Percentiles rank a stretch among this genome's conserved stretches.
Conservation (phyloP, 306 rosid genomes). For the Vachellia collinsii region DNA sequence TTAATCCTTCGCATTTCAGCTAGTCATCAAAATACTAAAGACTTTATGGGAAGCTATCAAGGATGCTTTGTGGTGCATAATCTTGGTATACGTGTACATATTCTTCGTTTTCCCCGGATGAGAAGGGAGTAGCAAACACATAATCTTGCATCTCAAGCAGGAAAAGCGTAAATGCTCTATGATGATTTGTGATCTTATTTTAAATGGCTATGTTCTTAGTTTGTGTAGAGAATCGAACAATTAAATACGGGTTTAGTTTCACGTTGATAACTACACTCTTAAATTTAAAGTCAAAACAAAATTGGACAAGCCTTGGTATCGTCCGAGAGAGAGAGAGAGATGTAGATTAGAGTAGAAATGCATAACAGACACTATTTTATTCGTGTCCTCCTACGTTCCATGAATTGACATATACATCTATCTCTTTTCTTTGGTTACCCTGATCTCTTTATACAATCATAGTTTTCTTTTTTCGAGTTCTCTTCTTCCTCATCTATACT, state of each 20-base stretch:
- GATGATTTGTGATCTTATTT: neutral
- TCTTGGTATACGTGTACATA: neutral
- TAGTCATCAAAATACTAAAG: no score
- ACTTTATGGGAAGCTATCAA: neutral
- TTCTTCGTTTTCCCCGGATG: neutral
- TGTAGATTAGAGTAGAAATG: slow-evolving; percentile 9
- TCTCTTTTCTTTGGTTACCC: slow-evolving; percentile 34
- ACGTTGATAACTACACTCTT: neutral
- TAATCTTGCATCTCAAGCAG: slow-evolving; percentile 4
- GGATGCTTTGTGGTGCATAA: neutral
- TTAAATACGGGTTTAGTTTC: no score
- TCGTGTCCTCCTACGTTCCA: slow-evolving; percentile 9
- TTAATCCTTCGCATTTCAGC: neutral
- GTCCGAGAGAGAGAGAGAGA: neutral
- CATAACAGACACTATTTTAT: neutral
- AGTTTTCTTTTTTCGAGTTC: slow-evolving; percentile 23
- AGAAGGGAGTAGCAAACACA: neutral
- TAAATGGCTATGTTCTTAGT: neutral
- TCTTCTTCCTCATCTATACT: slow-evolving; percentile 24
- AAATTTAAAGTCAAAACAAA: neutral
- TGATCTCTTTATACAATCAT: slow-evolving; percentile 21
- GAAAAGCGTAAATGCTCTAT: neutral
- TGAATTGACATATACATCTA: slow-evolving; percentile 31
- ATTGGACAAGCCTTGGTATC: neutral
- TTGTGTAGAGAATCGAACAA: neutral